Evolutionary conservation across 139 green algal genomes (phyloP).

Genomic region (Micromonas commoda): DNA sequence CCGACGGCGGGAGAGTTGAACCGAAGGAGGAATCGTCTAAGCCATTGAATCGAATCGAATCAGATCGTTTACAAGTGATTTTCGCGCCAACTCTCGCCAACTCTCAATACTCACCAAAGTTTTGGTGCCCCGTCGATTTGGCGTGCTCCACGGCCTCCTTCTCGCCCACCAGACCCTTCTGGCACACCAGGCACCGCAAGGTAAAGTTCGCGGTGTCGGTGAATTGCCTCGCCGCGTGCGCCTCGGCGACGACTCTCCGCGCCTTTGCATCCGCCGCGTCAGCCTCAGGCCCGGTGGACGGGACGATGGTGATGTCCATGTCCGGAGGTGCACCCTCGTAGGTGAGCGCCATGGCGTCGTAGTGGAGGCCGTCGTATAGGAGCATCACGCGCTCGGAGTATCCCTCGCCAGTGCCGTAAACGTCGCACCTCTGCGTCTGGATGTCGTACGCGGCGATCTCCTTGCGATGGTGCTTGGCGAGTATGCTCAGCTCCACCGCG

Average conservation of each 20-base stretch:
- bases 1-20: no score
- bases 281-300: not conserved
- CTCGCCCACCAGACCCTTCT: conserved; percentile 68
- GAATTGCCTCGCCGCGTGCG: conserved; percentile 43
- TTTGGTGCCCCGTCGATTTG: conserved; percentile 70
- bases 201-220: conserved; percentile 81
- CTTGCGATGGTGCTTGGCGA: conserved; percentile 44
- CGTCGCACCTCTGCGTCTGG: conserved; percentile 66
- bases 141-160: conserved; percentile 82
- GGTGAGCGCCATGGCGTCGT: conserved; percentile 62
- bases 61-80: no score
- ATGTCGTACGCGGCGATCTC: conserved; percentile 87
- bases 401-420: conserved; percentile 64
- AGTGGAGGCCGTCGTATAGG: conserved; percentile 73
- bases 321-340: conserved; percentile 65
- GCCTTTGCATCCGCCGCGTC: not conserved
- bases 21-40: no score
- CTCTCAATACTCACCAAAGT: conserved; percentile 44
- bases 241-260: conserved; percentile 10
- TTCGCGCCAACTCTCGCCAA: no score
- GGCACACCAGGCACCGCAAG: conserved; percentile 78
- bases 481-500: conserved; percentile 91
- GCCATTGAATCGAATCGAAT: no score
- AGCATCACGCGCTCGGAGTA: conserved; percentile 51
- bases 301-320: conserved; percentile 66